Base-by-base conservation (phyloP, 345 rosid species). In the Aurinia saxatilis region DNA sequence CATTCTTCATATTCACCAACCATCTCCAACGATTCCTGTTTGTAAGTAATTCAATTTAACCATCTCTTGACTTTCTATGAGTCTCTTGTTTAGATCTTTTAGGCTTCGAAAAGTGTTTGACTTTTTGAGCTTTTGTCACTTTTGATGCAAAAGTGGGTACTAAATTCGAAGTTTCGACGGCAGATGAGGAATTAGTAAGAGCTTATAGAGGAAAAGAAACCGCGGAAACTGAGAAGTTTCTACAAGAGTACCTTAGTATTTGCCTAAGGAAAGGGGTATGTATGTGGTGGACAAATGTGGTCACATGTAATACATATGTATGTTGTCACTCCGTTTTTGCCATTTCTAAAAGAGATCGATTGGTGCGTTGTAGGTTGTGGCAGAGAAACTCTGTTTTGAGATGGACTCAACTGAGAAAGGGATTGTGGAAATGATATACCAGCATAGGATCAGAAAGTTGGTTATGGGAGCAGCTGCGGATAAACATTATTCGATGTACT, bases 381-480 rank as follows among this genome's bases (percentile, higher is more conserved):
- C 91, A 62, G 95, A 91, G 77, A 84, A 76, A 50, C 65, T 70
- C 18, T 63, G 39, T 50, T 40, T 54, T 14, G 90, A 81, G 53
- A 75, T 53, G 66, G 81, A 74, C 21, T 66, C 73, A 46, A 36
- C 82, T 8, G 96, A 91, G 73, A 77, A 82, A 71, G 96, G 98
- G 23, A 80, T 88, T 55, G 63, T 88, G 51, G 78, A 84, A 50
- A 72, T 77, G 9, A 77, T 91, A 45, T 52, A 73, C n/a, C 41
- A 15, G 46, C 55, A 79, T 63, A 73, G 80, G 44, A 82, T 91
- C 34, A 76, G 68, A 71, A 79, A 82, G 78, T 81, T 91, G 60
- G 93, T 85, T 4, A 88, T 91, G 91, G 96, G 96, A 75, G 91
- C 88, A 45, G 96, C 96, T 60, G 78, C 84, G 9, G 82, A 88